These are phyloP conservation scores for Heterobasidion occidentale DNA, from an alignment of 1,284 basidiomycete genomes.

Conservation along the genomic window DNA sequence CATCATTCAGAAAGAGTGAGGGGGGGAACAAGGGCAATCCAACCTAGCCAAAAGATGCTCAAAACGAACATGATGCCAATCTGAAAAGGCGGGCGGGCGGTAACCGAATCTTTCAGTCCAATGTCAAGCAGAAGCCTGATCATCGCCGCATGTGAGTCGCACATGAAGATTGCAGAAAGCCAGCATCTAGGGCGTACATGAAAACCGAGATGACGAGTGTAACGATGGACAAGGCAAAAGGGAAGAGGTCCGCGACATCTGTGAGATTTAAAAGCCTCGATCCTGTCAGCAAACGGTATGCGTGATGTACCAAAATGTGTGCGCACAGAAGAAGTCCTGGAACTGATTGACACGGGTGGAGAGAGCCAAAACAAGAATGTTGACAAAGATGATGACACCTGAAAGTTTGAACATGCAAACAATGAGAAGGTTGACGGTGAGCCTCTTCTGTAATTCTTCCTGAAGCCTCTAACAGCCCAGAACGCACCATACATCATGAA, in stretches of 20 bases:
- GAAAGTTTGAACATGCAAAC: neutral
- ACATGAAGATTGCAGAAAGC: constrained; percentile 2
- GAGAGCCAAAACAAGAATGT: constrained; percentile 45
- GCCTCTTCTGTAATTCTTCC: neutral
- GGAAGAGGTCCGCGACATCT: constrained; percentile 53
- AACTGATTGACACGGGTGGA: constrained; percentile 46
- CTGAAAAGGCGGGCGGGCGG: neutral
- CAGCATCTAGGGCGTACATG: constrained; percentile 23
- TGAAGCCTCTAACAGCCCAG: neutral
- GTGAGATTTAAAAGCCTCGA: neutral
- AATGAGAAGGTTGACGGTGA: neutral
- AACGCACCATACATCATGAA: neutral
- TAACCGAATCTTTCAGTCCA: neutral
- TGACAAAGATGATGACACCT: constrained; percentile 37
- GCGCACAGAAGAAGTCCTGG: constrained; percentile 54
- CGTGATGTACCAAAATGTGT: neutral
- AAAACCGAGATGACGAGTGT: constrained; percentile 35
- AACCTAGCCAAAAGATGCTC: constrained; percentile 25
- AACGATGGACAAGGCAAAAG: constrained; percentile 45
- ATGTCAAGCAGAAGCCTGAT: neutral
- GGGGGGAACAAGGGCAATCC: constrained; percentile 27
- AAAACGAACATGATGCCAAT: neutral
- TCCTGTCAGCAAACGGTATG: neutral
- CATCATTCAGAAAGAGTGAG: neutral
- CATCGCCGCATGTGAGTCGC: neutral